These are phyloP conservation scores for Sporisorium exsertum DNA, from an alignment of 1,284 basidiomycete species.

Conservation along the genomic window DNA sequence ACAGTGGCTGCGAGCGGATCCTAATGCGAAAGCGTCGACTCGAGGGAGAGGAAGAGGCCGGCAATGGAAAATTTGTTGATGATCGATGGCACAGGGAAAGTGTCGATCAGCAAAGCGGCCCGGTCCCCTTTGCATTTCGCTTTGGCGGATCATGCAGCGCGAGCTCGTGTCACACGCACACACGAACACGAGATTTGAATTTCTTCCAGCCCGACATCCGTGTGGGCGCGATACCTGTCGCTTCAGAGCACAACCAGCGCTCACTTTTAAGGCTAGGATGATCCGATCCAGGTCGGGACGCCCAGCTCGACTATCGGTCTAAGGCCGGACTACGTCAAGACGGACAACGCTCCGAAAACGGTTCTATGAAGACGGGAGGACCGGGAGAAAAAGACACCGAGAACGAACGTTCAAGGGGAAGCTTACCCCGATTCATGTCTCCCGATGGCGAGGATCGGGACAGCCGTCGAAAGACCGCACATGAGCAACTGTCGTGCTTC, in stretches of 20 bases:
- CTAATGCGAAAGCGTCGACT: background rate
- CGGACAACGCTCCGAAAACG: background rate
- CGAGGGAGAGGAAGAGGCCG: too few relatives aligned
- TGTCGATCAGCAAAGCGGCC: background rate
- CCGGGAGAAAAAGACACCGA: background rate
- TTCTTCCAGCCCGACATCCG: slow-evolving; percentile 6
- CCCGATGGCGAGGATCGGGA: background rate
- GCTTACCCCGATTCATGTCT: background rate
- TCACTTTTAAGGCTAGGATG: background rate
- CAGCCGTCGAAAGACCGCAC: too few relatives aligned
- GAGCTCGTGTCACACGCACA: background rate
- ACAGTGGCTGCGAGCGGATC: too few relatives aligned
- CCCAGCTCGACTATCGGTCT: background rate
- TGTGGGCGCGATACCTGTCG: background rate
- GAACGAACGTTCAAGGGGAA: too few relatives aligned
- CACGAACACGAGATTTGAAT: background rate
- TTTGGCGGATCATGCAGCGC: background rate
- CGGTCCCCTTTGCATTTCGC: background rate
- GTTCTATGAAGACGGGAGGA: background rate
- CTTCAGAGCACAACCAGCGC: background rate
- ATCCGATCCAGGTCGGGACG: background rate
- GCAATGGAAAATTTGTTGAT: too few relatives aligned
- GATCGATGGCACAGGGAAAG: background rate
- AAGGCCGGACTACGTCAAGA: background rate
- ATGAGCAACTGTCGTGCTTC: too few relatives aligned